A percentile compares a stretch with the other conserved stretches of the same genome.
phyloP scores from a whole-genome alignment of 2,329 filamentous ascomycete species.

The Hymenoscyphus scutula region DNA sequence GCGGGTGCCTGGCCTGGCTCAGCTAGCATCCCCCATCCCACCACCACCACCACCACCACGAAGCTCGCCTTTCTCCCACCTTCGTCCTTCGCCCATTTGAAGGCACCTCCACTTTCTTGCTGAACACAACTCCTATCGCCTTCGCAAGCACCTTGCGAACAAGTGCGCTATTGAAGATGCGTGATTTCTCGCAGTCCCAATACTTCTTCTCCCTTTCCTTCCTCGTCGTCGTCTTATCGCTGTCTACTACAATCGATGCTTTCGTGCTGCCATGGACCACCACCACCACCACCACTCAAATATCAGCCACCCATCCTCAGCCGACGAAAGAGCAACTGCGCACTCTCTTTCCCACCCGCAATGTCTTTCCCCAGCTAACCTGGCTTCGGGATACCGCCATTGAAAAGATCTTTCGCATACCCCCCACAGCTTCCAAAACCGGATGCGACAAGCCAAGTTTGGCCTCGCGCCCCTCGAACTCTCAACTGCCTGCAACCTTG shows the following conservation, averaged over 20 bases:
- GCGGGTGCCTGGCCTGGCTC: not conserved
- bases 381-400: slow-evolving; percentile 51
- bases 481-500: slow-evolving; percentile 35
- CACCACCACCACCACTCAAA: slow-evolving; percentile 9
- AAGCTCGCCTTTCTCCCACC: too few relatives aligned
- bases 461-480: slow-evolving; percentile 25
- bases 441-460: slow-evolving; percentile 18
- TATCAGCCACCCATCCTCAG: slow-evolving; percentile 12
- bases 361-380: slow-evolving; percentile 47
- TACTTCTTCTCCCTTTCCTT: slow-evolving; percentile 9
- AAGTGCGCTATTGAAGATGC: slow-evolving; percentile 15
- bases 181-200: slow-evolving; percentile 4
- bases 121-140: not conserved
- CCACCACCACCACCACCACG: too few relatives aligned
- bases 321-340: slow-evolving; percentile 16
- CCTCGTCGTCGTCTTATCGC: slow-evolving; percentile 9
- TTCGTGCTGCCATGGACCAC: slow-evolving; percentile 23
- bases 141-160: slow-evolving; percentile 4
- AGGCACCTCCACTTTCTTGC: not conserved
- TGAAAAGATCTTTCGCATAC: slow-evolving; percentile 49
- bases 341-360: slow-evolving; percentile 41
- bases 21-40: not conserved
- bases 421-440: slow-evolving; percentile 25
- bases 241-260: slow-evolving; percentile 15
- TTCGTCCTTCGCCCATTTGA: not conserved